These are phyloP conservation scores for Lentinula lateritia DNA, from an alignment of 768 basidiomycete species.

Conservation along the genomic window DNA sequence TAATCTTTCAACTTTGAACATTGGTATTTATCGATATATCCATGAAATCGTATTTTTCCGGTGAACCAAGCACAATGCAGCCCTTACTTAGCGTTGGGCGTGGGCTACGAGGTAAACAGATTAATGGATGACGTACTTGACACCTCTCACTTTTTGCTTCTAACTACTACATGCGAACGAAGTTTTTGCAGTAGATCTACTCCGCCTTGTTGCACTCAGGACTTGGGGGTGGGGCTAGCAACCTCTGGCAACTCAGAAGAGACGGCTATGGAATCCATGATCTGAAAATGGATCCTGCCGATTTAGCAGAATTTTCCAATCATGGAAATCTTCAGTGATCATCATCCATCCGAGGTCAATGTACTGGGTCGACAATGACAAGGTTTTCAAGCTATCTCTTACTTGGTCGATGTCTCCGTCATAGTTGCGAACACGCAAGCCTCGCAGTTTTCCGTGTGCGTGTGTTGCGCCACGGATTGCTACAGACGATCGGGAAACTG, in stretches of 20 bases:
- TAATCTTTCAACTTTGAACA: too few species aligned
- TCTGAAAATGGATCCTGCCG: background rate
- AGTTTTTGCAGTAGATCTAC: background rate
- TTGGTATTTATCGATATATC: too few species aligned
- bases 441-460: background rate
- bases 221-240: background rate
- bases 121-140: too few species aligned
- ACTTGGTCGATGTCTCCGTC: background rate
- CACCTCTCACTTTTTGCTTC: too few species aligned
- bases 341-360: background rate
- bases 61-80: too few species aligned
- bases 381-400: background rate
- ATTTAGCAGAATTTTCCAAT: background rate
- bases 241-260: background rate
- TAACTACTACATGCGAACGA: too few species aligned
- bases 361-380: background rate
- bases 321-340: background rate
- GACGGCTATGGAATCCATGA: background rate
- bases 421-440: slow-evolving; percentile 1
- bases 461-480: background rate
- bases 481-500: slow-evolving; percentile 2
- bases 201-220: background rate
- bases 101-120: too few species aligned
- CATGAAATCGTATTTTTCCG: too few species aligned
- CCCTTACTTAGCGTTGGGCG: too few species aligned